Evolutionary conservation across 495 filamentous ascomycete genomes (phyloP).

Genomic region (Hyphodiscus hymeniophilus): DNA sequence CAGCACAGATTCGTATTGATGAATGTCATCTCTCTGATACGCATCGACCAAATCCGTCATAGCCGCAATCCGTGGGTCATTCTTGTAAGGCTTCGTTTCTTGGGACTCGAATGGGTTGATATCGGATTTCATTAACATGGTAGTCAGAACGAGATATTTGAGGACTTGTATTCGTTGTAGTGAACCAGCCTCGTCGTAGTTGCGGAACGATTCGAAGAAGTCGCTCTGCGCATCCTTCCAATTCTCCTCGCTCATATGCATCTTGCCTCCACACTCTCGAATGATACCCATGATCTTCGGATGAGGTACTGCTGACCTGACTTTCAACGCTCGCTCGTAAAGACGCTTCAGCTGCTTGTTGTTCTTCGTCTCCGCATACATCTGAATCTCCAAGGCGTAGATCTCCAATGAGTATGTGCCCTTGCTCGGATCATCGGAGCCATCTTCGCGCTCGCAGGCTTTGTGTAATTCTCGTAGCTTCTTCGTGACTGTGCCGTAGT

Average conservation of each 20-base stretch:
- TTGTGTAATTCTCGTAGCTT: slow-evolving; percentile 85
- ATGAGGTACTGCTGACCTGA: slow-evolving; percentile 91
- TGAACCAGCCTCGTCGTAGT: slow-evolving; percentile 97
- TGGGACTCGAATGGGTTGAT: slow-evolving; percentile 99
- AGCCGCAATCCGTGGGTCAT: slow-evolving; percentile 84
- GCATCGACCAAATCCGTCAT: slow-evolving; percentile 98
- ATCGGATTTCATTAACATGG: slow-evolving; percentile 98
- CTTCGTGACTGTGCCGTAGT: slow-evolving; percentile 71
- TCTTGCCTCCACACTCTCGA: slow-evolving; percentile 96
- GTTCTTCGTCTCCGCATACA: slow-evolving; percentile 95
- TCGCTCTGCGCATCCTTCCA: slow-evolving; percentile 96
- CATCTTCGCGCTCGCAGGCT: slow-evolving; percentile 82
- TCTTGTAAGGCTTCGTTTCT: slow-evolving; percentile 98
- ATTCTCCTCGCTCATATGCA: slow-evolving; percentile 99
- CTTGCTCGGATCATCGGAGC: slow-evolving; percentile 88
- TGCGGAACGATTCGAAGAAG: slow-evolving; percentile 97
- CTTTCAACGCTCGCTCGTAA: slow-evolving; percentile 82
- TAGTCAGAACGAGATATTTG: slow-evolving; percentile 92
- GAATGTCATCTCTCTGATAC: slow-evolving; percentile 93
- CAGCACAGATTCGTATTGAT: slow-evolving; percentile 79
- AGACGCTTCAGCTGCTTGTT: slow-evolving; percentile 94
- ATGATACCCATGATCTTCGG: slow-evolving; percentile 99
- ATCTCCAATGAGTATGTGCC: slow-evolving; percentile 94
- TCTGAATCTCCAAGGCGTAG: slow-evolving; percentile 95
- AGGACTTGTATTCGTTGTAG: slow-evolving; percentile 94